Conservation (phyloP, 2,329 filamentous ascomycete genomes). For the Venturia nashicola region DNA sequence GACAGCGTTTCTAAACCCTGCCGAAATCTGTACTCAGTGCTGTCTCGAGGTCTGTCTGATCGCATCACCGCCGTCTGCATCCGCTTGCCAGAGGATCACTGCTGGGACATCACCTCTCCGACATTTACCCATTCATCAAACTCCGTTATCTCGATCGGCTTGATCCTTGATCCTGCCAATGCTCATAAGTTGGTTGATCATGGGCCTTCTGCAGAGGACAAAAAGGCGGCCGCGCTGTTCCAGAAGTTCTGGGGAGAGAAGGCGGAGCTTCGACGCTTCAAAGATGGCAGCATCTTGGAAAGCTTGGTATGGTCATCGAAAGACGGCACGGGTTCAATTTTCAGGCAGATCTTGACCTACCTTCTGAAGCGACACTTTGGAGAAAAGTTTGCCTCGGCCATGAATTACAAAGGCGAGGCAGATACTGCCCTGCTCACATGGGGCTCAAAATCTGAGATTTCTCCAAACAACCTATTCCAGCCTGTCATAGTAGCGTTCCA, state of each 20-base stretch:
- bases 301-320: conserved; percentile 70
- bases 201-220: conserved; percentile 75
- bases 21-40: conserved; percentile 47
- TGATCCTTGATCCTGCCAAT: conserved; percentile 62
- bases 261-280: conserved; percentile 85
- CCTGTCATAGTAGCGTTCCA: conserved; percentile 57
- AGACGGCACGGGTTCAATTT: conserved; percentile 48
- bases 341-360: conserved; percentile 69
- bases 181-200: conserved; percentile 71
- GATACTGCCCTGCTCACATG: conserved; percentile 33
- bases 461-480: conserved; percentile 44
- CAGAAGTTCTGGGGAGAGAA: conserved; percentile 92
- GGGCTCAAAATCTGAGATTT: conserved; percentile 12
- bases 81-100: conserved; percentile 16
- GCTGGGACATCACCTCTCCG: conserved; percentile 24
- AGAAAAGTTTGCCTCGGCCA: conserved; percentile 37
- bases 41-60: conserved; percentile 63
- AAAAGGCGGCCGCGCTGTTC: conserved; percentile 69
- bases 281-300: conserved; percentile 86
- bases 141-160: conserved; percentile 44
- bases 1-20: conserved; percentile 17
- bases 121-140: conserved; percentile 12
- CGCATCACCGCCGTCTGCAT: conserved; percentile 53
- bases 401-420: conserved; percentile 32
- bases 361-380: conserved; percentile 59